Percentiles rank a stretch among this genome's conserved stretches.
Conservation (phyloP, 2,329 filamentous ascomycete genomes). For the Talaromyces sp. region DNA sequence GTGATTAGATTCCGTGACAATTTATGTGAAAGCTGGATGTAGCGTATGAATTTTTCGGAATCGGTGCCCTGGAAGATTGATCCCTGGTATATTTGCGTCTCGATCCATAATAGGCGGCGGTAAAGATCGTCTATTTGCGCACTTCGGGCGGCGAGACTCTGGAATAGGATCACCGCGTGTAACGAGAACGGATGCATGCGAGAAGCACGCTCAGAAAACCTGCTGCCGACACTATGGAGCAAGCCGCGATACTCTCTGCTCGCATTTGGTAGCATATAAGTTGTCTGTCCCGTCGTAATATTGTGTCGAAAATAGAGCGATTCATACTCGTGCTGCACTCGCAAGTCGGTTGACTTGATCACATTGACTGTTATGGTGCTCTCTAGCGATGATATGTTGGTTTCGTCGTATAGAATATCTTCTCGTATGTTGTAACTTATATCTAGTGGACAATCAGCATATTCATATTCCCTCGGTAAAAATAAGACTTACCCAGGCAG, state of each 20-base stretch:
- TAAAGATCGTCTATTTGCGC: constrained; percentile 20
- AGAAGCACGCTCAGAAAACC: neutral
- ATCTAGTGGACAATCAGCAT: constrained; percentile 11
- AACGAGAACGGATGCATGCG: constrained; percentile 20
- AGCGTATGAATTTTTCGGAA: constrained; percentile 21
- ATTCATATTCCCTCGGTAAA: too few species aligned
- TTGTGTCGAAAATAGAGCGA: constrained; percentile 23
- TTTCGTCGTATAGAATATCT: constrained; percentile 20
- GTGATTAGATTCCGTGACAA: constrained; percentile 23
- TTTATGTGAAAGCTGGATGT: constrained; percentile 22
- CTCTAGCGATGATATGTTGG: constrained; percentile 20
- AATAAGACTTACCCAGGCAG: constrained; percentile 10
- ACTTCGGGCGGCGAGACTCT: constrained; percentile 19
- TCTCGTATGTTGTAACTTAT: constrained; percentile 23
- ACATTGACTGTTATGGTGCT: constrained; percentile 20
- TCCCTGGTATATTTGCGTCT: constrained; percentile 22
- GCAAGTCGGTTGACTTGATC: constrained; percentile 19
- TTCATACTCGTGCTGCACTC: constrained; percentile 21
- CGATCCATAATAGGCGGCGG: constrained; percentile 23
- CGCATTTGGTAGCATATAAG: constrained; percentile 21
- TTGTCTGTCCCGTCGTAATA: constrained; percentile 18
- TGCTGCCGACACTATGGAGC: constrained; percentile 18
- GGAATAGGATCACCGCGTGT: constrained; percentile 20
- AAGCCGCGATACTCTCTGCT: constrained; percentile 19
- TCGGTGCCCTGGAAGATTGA: constrained; percentile 21